Conservation (phyloP, 1,284 basidiomycete genomes). For the Ceratobasidium theobromae region DNA sequence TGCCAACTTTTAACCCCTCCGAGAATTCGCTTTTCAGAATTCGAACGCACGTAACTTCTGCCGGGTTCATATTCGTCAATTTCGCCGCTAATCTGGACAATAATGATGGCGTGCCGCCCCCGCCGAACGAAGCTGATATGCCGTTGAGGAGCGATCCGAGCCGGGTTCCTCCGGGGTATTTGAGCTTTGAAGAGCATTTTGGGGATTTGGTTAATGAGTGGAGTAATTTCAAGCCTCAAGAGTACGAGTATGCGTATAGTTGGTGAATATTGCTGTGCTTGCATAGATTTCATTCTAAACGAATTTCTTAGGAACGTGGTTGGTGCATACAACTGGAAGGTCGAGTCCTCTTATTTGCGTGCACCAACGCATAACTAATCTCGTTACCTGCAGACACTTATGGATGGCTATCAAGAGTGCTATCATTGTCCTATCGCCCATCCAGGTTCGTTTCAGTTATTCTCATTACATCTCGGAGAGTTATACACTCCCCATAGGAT, state of each 20-base stretch:
- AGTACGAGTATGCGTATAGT: slow-evolving; percentile 36
- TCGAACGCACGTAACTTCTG: slow-evolving; percentile 39
- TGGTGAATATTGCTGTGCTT: slow-evolving; percentile 17
- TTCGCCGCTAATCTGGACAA: slow-evolving; percentile 37
- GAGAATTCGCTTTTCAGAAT: slow-evolving; percentile 39
- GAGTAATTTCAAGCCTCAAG: slow-evolving; percentile 30
- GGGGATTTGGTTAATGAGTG: slow-evolving; percentile 33
- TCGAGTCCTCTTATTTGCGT: background rate
- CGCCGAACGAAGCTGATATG: slow-evolving; percentile 21
- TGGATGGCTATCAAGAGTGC: slow-evolving; percentile 42
- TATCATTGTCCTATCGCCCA: slow-evolving; percentile 40
- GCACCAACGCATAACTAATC: background rate
- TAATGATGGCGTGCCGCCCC: slow-evolving; percentile 17
- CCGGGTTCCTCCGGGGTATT: slow-evolving; percentile 30
- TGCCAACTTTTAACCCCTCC: slow-evolving; percentile 39
- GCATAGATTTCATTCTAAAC: background rate
- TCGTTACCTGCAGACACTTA: slow-evolving; percentile 37
- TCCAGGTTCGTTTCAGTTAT: slow-evolving; percentile 34
- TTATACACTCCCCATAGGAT: slow-evolving; percentile 4
- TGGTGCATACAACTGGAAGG: slow-evolving; percentile 36
- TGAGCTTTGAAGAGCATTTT: slow-evolving; percentile 38
- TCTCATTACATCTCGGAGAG: background rate
- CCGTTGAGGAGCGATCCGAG: slow-evolving; percentile 18
- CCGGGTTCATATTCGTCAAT: slow-evolving; percentile 40
- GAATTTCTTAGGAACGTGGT: slow-evolving; percentile 10